Conservation (phyloP, 129 eudicot species). For the Dittrichia graveolens region DNA sequence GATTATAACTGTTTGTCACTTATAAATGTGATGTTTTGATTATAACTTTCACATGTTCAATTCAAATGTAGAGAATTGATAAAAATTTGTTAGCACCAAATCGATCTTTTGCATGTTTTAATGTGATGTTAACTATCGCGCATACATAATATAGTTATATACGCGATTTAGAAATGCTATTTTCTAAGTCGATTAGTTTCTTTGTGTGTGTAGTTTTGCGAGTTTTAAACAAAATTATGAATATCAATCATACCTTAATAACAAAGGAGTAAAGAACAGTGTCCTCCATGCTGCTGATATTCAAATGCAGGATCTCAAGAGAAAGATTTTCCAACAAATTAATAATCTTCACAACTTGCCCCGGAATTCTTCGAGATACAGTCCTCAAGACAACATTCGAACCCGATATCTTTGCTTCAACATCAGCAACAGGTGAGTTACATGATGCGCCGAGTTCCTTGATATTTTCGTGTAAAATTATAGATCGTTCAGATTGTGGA, state of each 20-base stretch:
- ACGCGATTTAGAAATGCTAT: too few species aligned
- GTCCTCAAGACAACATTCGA: conserved; percentile 81
- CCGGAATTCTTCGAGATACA: conserved; percentile 73
- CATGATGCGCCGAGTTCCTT: conserved; percentile 85
- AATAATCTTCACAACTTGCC: conserved; percentile 83
- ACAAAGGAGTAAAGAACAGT: conserved; percentile 91
- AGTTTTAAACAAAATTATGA: not conserved
- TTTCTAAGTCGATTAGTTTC: too few species aligned
- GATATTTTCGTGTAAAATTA: conserved; percentile 45
- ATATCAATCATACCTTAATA: conserved; percentile 60
- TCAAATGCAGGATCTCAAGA: conserved; percentile 84
- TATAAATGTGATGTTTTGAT: not conserved
- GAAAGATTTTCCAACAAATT: conserved; percentile 67
- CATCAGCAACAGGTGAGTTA: conserved; percentile 86
- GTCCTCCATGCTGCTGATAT: conserved; percentile 98
- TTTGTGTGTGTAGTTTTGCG: not conserved
- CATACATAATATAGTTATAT: too few species aligned
- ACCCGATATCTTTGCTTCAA: conserved; percentile 91
- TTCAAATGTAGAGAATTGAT: not conserved
- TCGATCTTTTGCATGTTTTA: not conserved
- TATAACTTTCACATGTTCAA: not conserved
- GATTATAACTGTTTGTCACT: not conserved
- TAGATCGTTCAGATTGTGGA: conserved; percentile 49
- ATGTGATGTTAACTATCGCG: too few species aligned
- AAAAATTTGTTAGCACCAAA: not conserved